Percentiles rank a stretch among this genome's conserved stretches.
These are phyloP conservation scores for Aspergillus oerlinghausenensis DNA, from an alignment of 2,329 filamentous ascomycete genomes.

Conservation along the genomic window DNA sequence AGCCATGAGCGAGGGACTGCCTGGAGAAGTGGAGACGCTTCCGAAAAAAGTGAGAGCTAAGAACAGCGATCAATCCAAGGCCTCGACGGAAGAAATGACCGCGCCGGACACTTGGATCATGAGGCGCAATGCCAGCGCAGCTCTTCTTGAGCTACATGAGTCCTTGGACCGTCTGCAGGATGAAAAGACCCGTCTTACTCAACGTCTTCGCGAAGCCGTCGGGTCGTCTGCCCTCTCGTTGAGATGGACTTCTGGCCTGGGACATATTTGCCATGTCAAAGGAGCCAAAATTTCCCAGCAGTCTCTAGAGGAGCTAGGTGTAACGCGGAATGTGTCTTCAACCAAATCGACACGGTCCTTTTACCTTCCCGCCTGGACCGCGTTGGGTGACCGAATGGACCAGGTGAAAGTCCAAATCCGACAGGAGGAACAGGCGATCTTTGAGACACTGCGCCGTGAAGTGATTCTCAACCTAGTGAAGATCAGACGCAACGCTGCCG, in stretches of 20 bases:
- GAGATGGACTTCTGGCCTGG: slow-evolving; percentile 80
- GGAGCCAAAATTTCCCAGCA: slow-evolving; percentile 62
- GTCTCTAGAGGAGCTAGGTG: slow-evolving; percentile 38
- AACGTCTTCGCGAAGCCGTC: slow-evolving; percentile 59
- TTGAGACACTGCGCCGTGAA: slow-evolving; percentile 65
- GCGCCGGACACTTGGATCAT: slow-evolving; percentile 59
- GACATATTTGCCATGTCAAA: slow-evolving; percentile 86
- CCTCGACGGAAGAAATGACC: slow-evolving; percentile 33
- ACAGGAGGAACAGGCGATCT: slow-evolving; percentile 76
- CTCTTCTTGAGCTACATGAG: slow-evolving; percentile 63
- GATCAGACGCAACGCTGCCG: slow-evolving; percentile 81
- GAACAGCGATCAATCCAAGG: slow-evolving; percentile 21
- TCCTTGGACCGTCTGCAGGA: slow-evolving; percentile 57
- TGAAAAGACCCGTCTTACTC: slow-evolving; percentile 59
- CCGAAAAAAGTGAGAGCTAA: slow-evolving; percentile 46
- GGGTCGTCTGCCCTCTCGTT: slow-evolving; percentile 64
- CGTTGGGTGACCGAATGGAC: slow-evolving; percentile 74
- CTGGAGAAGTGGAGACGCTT: slow-evolving; percentile 52
- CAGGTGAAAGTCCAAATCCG: slow-evolving; percentile 72
- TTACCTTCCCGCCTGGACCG: slow-evolving; percentile 77
- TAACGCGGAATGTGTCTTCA: slow-evolving; percentile 62
- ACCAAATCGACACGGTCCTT: slow-evolving; percentile 83
- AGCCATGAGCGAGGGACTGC: slow-evolving; percentile 60
- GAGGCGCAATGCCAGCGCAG: slow-evolving; percentile 60
- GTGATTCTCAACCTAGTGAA: slow-evolving; percentile 80